Percentiles rank a stretch among this genome's conserved stretches.
Conservation (phyloP, 2,329 filamentous ascomycete species). For the Colletotrichum gloeosporioides region DNA sequence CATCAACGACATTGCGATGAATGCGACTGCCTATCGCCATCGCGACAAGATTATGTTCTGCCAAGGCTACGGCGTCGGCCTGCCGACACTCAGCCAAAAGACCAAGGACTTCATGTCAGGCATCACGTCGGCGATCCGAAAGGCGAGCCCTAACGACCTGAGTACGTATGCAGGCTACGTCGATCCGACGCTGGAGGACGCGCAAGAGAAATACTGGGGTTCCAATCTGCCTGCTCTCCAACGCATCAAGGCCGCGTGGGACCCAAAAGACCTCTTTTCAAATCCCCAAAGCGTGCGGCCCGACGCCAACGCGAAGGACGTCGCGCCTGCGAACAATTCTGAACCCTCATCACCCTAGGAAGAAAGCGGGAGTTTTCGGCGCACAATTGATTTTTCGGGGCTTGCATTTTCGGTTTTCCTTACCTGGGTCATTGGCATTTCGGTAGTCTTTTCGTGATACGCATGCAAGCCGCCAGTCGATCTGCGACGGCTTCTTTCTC, state of each 20-base stretch:
- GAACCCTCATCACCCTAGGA: slow-evolving; percentile 4
- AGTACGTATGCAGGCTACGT: slow-evolving; percentile 70
- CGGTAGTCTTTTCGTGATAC: not conserved
- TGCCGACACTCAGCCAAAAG: slow-evolving; percentile 47
- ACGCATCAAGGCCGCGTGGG: slow-evolving; percentile 55
- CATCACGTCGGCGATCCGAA: slow-evolving; percentile 50
- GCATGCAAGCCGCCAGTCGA: not conserved
- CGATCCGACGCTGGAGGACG: slow-evolving; percentile 51
- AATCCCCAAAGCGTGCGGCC: slow-evolving; percentile 62
- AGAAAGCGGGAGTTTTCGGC: slow-evolving; percentile 10
- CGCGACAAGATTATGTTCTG: slow-evolving; percentile 69
- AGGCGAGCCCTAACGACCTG: slow-evolving; percentile 40
- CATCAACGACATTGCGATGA: slow-evolving; percentile 57
- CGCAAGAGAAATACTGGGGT: slow-evolving; percentile 61
- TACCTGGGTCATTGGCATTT: not conserved
- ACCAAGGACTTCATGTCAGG: slow-evolving; percentile 57
- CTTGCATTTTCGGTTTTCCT: not conserved
- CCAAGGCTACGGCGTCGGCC: slow-evolving; percentile 64
- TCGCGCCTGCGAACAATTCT: not conserved
- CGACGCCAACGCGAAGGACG: slow-evolving; percentile 17
- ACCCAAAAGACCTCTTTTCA: slow-evolving; percentile 60
- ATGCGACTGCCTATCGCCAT: slow-evolving; percentile 67
- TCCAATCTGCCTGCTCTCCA: slow-evolving; percentile 52
- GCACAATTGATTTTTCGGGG: not conserved
- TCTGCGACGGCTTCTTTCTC: not conserved